Evolutionary conservation across 106 monocot species (phyloP).

Genomic region (Chionographis japonica): DNA sequence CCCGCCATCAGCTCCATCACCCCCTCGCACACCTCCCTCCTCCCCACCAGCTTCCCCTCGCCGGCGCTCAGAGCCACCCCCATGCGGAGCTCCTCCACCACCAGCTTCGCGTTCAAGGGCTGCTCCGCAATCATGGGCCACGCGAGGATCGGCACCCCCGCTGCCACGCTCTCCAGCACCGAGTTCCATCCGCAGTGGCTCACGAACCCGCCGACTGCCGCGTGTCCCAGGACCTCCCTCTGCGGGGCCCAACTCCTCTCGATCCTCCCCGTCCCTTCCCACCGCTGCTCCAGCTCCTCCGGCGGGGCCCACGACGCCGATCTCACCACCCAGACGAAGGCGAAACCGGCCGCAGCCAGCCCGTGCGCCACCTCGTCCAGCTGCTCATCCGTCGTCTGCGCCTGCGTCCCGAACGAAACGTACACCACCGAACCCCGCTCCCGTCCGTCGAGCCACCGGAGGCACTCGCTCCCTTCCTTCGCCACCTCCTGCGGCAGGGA

Average conservation of each 20-base stretch:
- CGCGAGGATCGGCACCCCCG: conserved; percentile 40
- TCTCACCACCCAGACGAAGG: conserved; percentile 34
- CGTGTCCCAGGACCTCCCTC: conserved; percentile 27
- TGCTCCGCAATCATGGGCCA: conserved; percentile 64
- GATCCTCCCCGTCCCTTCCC: background rate
- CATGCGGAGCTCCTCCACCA: conserved; percentile 20
- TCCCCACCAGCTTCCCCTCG: conserved; percentile 3
- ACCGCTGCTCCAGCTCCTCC: background rate
- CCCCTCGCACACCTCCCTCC: conserved; percentile 8
- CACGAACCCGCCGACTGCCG: conserved; percentile 29
- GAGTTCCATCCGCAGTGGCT: conserved; percentile 83
- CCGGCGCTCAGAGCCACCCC: conserved; percentile 12
- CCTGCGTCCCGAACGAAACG: conserved; percentile 47
- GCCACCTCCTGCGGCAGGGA: conserved; percentile 1
- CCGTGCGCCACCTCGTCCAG: conserved; percentile 30
- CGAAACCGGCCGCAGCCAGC: conserved; percentile 11
- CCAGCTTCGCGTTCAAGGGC: conserved; percentile 38
- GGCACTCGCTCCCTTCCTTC: conserved; percentile 6
- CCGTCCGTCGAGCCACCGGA: conserved; percentile 30
- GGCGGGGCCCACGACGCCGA: conserved; percentile 17
- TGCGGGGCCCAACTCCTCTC: conserved; percentile 42
- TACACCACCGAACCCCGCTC: conserved; percentile 23
- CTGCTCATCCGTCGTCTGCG: conserved; percentile 17
- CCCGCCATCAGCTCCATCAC: conserved; percentile 20
- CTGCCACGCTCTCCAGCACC: conserved; percentile 37